Percentiles rank a stretch among this genome's conserved stretches.
These are phyloP conservation scores for Exophiala alcalophila DNA, from an alignment of 2,329 filamentous ascomycete species.

Conservation along the genomic window DNA sequence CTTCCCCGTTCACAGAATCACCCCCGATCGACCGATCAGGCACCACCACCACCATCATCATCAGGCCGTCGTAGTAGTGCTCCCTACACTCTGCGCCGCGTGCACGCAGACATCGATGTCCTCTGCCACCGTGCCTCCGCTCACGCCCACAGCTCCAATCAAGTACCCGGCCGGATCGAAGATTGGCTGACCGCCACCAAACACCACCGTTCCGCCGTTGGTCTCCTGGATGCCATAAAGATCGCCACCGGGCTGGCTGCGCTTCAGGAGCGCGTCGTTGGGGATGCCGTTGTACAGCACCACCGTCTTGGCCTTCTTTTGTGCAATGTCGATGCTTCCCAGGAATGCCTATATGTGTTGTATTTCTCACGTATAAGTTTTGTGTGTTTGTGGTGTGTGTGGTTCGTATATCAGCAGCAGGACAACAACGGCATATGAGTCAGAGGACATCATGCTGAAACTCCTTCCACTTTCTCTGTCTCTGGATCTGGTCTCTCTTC, in stretches of 20 bases:
- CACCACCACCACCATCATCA: no score
- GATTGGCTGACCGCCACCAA: slow-evolving; percentile 24
- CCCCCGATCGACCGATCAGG: no score
- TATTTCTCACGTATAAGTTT: no score
- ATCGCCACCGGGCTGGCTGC: slow-evolving; percentile 17
- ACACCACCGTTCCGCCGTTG: slow-evolving; percentile 23
- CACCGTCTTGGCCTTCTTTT: slow-evolving; percentile 26
- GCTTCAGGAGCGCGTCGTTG: slow-evolving; percentile 8
- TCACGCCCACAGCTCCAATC: slow-evolving; percentile 24
- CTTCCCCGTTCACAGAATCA: no score
- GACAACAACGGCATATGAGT: no score
- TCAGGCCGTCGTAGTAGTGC: no score
- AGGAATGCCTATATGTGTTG: no score
- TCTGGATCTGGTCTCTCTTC: no score
- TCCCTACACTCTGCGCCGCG: slow-evolving; percentile 9
- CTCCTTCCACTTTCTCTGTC: no score
- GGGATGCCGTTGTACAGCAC: slow-evolving; percentile 21
- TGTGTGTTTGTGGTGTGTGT: no score
- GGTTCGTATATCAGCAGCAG: no score
- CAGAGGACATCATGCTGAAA: no score
- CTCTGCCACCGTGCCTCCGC: slow-evolving; percentile 19
- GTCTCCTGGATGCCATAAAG: slow-evolving; percentile 23
- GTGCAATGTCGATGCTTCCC: slow-evolving; percentile 19
- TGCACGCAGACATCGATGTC: slow-evolving; percentile 16
- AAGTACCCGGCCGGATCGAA: slow-evolving; percentile 18